phyloP scores from a whole-genome alignment of 345 rosid genomes.

The Salix exigua region DNA sequence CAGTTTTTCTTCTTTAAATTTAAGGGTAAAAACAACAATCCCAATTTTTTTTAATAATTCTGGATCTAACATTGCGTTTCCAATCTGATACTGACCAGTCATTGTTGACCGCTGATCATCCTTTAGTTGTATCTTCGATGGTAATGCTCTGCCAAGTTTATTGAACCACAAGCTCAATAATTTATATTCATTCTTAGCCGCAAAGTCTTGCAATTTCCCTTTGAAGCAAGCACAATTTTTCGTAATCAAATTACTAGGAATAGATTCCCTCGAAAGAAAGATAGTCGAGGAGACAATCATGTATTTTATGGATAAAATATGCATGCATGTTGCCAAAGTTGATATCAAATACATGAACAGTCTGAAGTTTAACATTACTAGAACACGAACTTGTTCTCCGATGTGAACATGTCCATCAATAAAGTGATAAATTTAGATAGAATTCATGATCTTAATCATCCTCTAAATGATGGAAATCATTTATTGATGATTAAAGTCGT shows the following conservation, averaged over 20 bases:
- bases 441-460: not conserved
- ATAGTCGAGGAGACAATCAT: not conserved
- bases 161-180: not conserved
- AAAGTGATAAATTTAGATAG: not conserved
- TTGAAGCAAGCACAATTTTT: not conserved
- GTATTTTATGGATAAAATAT: not conserved
- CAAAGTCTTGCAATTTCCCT: not conserved
- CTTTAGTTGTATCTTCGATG: not conserved
- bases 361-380: not conserved
- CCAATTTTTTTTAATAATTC: too few species aligned
- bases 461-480: not conserved
- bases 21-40: too few species aligned
- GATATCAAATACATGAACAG: not conserved
- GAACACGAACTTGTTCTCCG: constrained; percentile 14
- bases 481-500: too few species aligned
- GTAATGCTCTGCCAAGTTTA: not conserved
- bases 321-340: not conserved
- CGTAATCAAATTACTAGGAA: not conserved
- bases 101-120: not conserved
- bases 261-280: not conserved
- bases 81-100: not conserved
- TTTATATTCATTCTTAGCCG: not conserved
- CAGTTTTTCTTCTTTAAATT: too few species aligned
- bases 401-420: not conserved
- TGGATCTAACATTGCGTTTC: too few species aligned